A percentile compares a stretch with the other conserved stretches of the same genome.
phyloP scores from a whole-genome alignment of 495 filamentous ascomycete genomes.

The Gamarada debralockiae region DNA sequence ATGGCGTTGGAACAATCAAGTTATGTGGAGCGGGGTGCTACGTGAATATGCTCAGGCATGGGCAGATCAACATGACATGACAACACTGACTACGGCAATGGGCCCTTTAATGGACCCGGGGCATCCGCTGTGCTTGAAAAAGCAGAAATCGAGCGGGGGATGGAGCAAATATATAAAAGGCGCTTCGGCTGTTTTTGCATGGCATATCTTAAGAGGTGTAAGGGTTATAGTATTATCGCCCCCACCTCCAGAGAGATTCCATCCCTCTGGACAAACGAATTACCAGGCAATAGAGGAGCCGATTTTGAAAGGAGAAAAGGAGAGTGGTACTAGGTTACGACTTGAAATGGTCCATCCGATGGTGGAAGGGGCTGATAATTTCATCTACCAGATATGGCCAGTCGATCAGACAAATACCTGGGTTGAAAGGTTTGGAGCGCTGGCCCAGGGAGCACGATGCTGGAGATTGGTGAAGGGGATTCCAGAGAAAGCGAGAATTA shows the following conservation, averaged over 20 bases:
- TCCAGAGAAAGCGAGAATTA: not conserved
- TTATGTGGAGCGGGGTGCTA: not conserved
- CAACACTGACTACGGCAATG: conserved; percentile 4
- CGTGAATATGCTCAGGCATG: conserved; percentile 1
- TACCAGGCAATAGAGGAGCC: conserved; percentile 2
- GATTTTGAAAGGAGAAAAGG: not conserved
- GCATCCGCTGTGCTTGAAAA: conserved; percentile 2
- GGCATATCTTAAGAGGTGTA: conserved; percentile 2
- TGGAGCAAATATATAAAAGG: conserved; percentile 9
- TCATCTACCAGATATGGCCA: conserved; percentile 4
- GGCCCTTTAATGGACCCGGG: not conserved
- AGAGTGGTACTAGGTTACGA: not conserved
- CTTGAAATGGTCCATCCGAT: conserved; percentile 2
- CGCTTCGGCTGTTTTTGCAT: conserved; percentile 9
- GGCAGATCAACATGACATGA: conserved; percentile 6
- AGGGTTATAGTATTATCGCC: conserved; percentile 1
- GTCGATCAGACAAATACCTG: not conserved
- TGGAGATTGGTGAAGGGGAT: not conserved
- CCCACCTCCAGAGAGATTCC: conserved; percentile 1
- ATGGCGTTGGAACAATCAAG: conserved; percentile 1
- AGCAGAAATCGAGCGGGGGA: not conserved
- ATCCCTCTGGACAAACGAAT: not conserved
- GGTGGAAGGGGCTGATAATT: not conserved
- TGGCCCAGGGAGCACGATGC: not conserved
- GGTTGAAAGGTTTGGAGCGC: not conserved